Evolutionary conservation across 805 yeast species (phyloP), one percentile per base, ranked within the genome.

Genomic region (Sugiyamaella marilandica): DNA sequence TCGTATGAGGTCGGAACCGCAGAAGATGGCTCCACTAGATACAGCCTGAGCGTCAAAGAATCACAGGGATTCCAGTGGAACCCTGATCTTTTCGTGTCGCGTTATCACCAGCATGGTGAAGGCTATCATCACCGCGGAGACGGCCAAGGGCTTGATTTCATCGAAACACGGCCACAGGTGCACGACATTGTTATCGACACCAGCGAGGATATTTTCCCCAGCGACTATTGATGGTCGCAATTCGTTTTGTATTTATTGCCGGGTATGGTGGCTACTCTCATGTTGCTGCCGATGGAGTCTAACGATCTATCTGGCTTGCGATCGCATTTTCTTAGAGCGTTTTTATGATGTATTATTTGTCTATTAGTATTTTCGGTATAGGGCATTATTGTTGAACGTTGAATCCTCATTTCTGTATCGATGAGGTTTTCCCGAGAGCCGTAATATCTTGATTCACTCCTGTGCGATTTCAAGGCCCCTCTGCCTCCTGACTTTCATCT

Each of bases 1-100:
- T 53, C 59, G 5, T 60, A 52, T 37, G 61, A 51, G 31, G 52
- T 48, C 9, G 63, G 63, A 10, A 41, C 47, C n/a, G 56, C 58
- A n/a, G 56, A 50, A 24, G 60, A 60, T 33, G 63, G 65, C 9
- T 51, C 58, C 19, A 47, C 55, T n/a, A 50, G 57, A 50, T 62
- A 50, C 53, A 55, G 51, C n/a, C 49, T 62, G 16, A 54, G 58
- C 41, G 59, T 63, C 16, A 56, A 55, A 37, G 61, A 62, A 46
- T 50, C 63, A 5, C 66, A 64, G 51, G 67, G 67, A 16, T 64
- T 64, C 37, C 56, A 50, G 49, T 64, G 67, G 67, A 64, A 64
- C 57, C 65, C 60, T 47, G 65, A 64, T 45, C 47, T 64, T 39
- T 63, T 63, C 39, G 62, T 57, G 10, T 56, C 65, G 11, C 35